Conservation (phyloP, 208 protist species). For the Tritrichomonas foetus region DNA sequence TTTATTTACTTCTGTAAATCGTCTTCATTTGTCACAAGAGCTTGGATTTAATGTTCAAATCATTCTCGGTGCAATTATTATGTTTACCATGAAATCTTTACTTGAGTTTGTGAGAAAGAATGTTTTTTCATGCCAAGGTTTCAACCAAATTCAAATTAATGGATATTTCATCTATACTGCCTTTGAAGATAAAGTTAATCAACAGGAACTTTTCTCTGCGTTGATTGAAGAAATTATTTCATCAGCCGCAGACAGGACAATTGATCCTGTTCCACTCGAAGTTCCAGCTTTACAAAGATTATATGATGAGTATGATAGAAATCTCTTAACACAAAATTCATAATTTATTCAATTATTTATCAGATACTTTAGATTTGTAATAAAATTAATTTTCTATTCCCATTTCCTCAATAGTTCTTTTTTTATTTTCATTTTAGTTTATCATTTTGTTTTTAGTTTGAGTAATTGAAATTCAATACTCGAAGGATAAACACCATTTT, state of each 20-base stretch:
- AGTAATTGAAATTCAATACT: too few relatives aligned
- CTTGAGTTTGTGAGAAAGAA: background rate
- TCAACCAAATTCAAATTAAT: conserved; percentile 29
- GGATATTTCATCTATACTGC: background rate
- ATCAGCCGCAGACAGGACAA: conserved; percentile 25
- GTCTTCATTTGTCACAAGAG: background rate
- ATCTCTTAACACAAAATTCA: background rate
- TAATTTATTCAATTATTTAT: too few relatives aligned
- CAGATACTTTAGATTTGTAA: too few relatives aligned
- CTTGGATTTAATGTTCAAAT: background rate
- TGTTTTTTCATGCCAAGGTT: background rate
- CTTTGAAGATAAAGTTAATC: background rate
- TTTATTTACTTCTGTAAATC: background rate
- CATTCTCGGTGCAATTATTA: background rate
- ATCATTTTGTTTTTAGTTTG: too few relatives aligned
- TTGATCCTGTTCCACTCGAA: background rate
- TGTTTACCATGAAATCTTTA: background rate
- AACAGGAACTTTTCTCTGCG: background rate
- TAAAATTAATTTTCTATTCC: too few relatives aligned
- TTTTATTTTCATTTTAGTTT: too few relatives aligned
- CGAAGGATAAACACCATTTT: too few relatives aligned
- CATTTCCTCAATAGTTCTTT: too few relatives aligned
- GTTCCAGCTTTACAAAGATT: background rate
- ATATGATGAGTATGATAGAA: background rate
- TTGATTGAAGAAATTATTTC: background rate